Conservation (phyloP, 2,329 filamentous ascomycete genomes). For the Nemania abortiva region DNA sequence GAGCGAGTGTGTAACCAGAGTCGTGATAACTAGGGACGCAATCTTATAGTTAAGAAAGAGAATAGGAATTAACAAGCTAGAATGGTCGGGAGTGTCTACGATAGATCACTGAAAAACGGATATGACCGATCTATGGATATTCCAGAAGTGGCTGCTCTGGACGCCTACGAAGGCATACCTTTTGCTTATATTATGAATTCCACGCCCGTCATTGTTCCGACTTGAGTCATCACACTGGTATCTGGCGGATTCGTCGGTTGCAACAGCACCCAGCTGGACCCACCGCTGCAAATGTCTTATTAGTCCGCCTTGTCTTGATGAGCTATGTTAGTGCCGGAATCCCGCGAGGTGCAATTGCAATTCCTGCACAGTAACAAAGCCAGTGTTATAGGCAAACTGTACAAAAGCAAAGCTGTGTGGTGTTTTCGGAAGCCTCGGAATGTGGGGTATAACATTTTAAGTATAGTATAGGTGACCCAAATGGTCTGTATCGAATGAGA, state of each 20-base stretch:
- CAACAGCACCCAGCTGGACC: constrained; percentile 12
- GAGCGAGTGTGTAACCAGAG: neutral
- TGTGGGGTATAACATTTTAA: constrained; percentile 29
- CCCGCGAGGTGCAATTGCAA: constrained; percentile 4
- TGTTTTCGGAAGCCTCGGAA: constrained; percentile 39
- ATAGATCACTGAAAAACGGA: neutral
- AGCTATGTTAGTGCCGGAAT: constrained; percentile 17
- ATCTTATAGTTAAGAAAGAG: neutral
- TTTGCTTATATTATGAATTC: constrained; percentile 25
- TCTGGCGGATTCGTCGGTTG: constrained; percentile 22
- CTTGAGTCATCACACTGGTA: constrained; percentile 7
- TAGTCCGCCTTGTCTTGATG: constrained; percentile 8
- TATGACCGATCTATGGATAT: neutral
- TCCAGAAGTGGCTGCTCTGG: neutral
- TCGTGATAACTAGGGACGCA: neutral
- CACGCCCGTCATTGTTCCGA: constrained; percentile 6
- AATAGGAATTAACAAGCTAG: neutral
- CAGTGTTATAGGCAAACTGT: neutral
- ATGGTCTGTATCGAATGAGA: constrained; percentile 2
- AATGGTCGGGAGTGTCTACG: neutral
- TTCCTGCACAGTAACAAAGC: neutral
- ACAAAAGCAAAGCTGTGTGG: constrained; percentile 8
- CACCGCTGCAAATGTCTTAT: constrained; percentile 22
- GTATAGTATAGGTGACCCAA: constrained; percentile 2
- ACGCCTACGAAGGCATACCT: constrained; percentile 6